These are phyloP conservation scores for Hypoxylon sp. DNA, from an alignment of 2,329 filamentous ascomycete genomes.

Conservation along the genomic window DNA sequence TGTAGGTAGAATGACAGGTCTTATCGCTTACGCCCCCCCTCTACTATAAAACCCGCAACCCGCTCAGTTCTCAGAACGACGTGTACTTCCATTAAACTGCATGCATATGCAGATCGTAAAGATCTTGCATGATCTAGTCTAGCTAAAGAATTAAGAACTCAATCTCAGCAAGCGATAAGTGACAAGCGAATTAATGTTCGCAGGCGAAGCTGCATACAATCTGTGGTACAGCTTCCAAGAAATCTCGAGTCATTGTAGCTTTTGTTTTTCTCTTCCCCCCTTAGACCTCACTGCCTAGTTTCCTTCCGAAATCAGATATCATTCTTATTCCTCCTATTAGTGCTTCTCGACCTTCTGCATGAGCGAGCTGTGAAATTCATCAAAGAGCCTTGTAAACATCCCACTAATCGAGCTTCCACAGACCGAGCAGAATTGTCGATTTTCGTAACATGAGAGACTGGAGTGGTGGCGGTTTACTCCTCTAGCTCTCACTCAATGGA, in stretches of 20 bases:
- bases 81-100: slow-evolving; percentile 27
- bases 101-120: slow-evolving; percentile 27
- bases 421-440: neutral
- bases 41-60: neutral
- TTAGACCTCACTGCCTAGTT: slow-evolving; percentile 9
- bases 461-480: neutral
- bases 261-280: neutral
- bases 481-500: neutral
- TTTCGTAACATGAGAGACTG: neutral
- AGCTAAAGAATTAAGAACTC: slow-evolving; percentile 21
- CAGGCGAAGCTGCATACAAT: slow-evolving; percentile 26
- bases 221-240: slow-evolving; percentile 42
- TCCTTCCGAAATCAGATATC: slow-evolving; percentile 16
- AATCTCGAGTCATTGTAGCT: slow-evolving; percentile 36
- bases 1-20: neutral
- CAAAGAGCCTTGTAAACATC: neutral
- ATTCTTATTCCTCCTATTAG: slow-evolving; percentile 2
- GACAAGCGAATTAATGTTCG: slow-evolving; percentile 30
- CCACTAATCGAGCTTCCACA: neutral
- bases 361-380: no score
- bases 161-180: slow-evolving; percentile 26
- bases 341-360: neutral
- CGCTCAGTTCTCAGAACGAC: slow-evolving; percentile 5
- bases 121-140: slow-evolving; percentile 28
- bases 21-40: neutral